Evolutionary conservation across 352 stramenopile species (phyloP), one percentile per base, ranked within the genome.

Genomic region (Globisporangium echinulatum): DNA sequence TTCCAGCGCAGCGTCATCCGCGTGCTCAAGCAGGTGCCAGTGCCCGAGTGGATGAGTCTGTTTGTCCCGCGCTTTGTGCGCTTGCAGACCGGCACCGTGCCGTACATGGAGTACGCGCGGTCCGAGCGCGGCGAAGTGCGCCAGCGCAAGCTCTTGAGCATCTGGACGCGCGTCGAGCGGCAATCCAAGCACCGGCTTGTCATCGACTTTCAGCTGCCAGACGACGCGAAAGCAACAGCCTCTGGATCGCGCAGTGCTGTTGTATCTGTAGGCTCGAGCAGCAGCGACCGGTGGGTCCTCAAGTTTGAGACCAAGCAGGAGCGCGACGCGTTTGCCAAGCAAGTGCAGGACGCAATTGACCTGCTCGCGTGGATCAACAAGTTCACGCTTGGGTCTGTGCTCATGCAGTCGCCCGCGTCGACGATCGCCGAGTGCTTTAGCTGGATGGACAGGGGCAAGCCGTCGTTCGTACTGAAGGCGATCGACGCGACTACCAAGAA

Each of bases 31-130:
- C 79, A 88, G 64, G 71, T 77, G 15, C 79, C 79, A 17, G 62
- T 85, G 60, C 74, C 79, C 14, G 65, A 87, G 62, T 89, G 79
- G 79, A 85, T 89, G 70, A 87, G 87, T 58, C 77, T 89, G n/a
- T 89, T 87, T 61, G 74, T 87, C 55, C 77, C 75, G 6, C 77
- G 79, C 55, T 51, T 85, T 50, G 74, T 89, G 48, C 72, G 74
- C 9, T 65, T 89, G 42, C 77, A 87, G 66, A 85, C 70, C 6
- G 79, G 79, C 46, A 71, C 75, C 0, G 64, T 83, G 49, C 79
- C 79, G 37, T 89, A 72, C 61, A 80, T 89, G 66, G 77, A 89
- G 63, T 87, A 89, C 65, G 62, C 70, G 11, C 77, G 79, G 40
- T 78, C 70, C 7, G 75, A 82, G 52, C 64, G 71, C 36, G 75